A percentile compares a stretch with the other conserved stretches of the same genome.
phyloP scores from a whole-genome alignment of 2,329 filamentous ascomycete genomes.

The Ophiostoma angusticollis region DNA sequence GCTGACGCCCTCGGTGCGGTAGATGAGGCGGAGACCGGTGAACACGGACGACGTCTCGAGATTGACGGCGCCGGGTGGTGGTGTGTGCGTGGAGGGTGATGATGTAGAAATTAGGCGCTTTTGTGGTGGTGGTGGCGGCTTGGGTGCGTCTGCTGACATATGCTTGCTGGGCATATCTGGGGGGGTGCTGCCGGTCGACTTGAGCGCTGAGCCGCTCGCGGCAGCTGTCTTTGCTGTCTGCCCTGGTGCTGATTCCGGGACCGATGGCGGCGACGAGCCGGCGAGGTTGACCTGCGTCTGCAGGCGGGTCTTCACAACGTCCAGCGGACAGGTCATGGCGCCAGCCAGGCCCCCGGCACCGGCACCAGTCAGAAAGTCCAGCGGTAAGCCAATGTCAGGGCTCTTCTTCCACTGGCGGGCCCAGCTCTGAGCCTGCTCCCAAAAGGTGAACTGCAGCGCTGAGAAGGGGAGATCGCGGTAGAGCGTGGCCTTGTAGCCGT shows the following conservation, averaged over 20 bases:
- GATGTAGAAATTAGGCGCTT: constrained; percentile 77
- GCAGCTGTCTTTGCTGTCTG: too few relatives aligned
- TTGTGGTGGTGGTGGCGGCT: constrained; percentile 27
- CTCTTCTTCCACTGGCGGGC: constrained; percentile 68
- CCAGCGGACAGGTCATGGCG: constrained; percentile 86
- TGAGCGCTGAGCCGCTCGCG: too few relatives aligned
- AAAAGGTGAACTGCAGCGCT: constrained; percentile 93
- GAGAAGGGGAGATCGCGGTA: constrained; percentile 93
- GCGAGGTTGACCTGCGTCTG: constrained; percentile 62
- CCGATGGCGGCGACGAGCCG: constrained; percentile 3
- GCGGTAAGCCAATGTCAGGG: constrained; percentile 67
- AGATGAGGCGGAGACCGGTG: constrained; percentile 74
- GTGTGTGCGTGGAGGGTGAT: constrained; percentile 71
- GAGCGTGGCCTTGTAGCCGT: constrained; percentile 93
- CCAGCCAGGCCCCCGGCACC: constrained; percentile 86
- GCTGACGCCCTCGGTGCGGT: constrained; percentile 72
- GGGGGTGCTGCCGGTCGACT: constrained; percentile 5
- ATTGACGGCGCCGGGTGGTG: constrained; percentile 62
- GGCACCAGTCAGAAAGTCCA: constrained; percentile 83
- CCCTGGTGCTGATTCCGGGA: too few relatives aligned
- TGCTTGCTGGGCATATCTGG: constrained; percentile 10
- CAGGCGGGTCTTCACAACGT: constrained; percentile 92
- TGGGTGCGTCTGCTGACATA: not conserved
- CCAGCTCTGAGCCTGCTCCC: constrained; percentile 81
- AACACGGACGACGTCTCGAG: constrained; percentile 84